Percentiles rank a stretch among this genome's conserved stretches.
Conservation (phyloP, 148 eudicot species). For the Chenopodium berlandieri region DNA sequence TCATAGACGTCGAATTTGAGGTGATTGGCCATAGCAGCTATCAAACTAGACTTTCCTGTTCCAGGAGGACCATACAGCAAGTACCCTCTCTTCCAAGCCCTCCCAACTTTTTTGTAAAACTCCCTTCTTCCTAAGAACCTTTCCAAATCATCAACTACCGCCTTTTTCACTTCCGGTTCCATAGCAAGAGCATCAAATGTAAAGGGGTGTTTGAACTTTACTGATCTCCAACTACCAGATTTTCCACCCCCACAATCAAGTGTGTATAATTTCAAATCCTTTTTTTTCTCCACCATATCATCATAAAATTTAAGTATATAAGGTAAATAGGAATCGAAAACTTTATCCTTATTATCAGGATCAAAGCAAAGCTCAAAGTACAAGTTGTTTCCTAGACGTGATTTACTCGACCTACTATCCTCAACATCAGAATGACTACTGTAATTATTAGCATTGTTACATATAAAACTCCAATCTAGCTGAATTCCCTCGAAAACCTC, state of each 20-base stretch:
- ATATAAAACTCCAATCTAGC: slow-evolving; percentile 24
- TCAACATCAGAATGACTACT: background rate
- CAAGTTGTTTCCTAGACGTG: slow-evolving; percentile 1
- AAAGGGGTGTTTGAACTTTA: slow-evolving; percentile 36
- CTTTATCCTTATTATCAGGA: slow-evolving; percentile 24
- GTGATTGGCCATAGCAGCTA: slow-evolving; percentile 45
- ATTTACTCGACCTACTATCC: background rate
- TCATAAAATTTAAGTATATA: slow-evolving; percentile 23
- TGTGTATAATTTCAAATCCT: slow-evolving; percentile 23
- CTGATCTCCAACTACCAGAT: slow-evolving; percentile 24
- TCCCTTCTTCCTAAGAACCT: slow-evolving; percentile 35
- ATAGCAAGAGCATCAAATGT: slow-evolving; percentile 37
- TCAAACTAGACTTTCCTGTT: slow-evolving; percentile 42
- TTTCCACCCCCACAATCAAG: slow-evolving; percentile 14
- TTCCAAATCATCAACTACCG: slow-evolving; percentile 34
- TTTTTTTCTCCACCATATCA: slow-evolving; percentile 20
- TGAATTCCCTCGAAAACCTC: slow-evolving; percentile 25
- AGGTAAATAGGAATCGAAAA: slow-evolving; percentile 31
- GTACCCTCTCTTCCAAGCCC: slow-evolving; percentile 44
- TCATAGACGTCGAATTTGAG: slow-evolving; percentile 38
- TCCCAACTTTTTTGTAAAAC: slow-evolving; percentile 33
- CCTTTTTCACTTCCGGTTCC: slow-evolving; percentile 29
- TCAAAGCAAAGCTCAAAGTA: slow-evolving; percentile 24
- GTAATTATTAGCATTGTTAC: background rate
- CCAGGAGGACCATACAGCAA: slow-evolving; percentile 46